A percentile compares a stretch with the other conserved stretches of the same genome.
Evolutionary conservation across 768 basidiomycete genomes (phyloP).

Genomic region (Pleurotus tuoliensis): DNA sequence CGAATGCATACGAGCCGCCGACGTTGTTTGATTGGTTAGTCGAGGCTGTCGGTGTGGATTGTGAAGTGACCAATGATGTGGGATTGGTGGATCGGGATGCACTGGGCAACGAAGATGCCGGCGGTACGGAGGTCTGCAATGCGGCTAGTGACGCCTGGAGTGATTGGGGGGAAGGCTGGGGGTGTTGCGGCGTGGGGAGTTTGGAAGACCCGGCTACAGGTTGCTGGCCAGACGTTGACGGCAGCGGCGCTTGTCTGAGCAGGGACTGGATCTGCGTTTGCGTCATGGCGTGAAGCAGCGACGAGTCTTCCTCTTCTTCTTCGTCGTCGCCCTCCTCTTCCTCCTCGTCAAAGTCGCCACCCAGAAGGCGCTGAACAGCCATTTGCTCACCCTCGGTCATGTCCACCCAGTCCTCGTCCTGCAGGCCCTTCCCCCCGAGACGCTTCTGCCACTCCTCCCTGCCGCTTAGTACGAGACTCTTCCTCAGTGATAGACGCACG

Average conservation of each 20-base stretch:
- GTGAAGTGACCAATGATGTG: conserved; percentile 13
- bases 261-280: not conserved
- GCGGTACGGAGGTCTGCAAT: conserved; percentile 8
- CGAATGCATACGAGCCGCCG: conserved; percentile 33
- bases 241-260: conserved; percentile 2
- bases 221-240: conserved; percentile 11
- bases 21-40: conserved; percentile 10
- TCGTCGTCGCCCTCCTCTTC: conserved; percentile 20
- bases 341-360: conserved; percentile 30
- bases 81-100: conserved; percentile 30
- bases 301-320: not conserved
- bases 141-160: not conserved
- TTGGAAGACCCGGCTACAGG: not conserved
- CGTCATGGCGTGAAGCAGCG: no score
- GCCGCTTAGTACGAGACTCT: conserved; percentile 27
- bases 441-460: conserved; percentile 39
- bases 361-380: conserved; percentile 32
- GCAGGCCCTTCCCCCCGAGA: conserved; percentile 28
- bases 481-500: conserved; percentile 24
- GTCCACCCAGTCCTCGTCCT: conserved; percentile 40
- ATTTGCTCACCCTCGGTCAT: conserved; percentile 34
- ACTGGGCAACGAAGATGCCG: conserved; percentile 27
- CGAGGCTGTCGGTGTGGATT: conserved; percentile 5
- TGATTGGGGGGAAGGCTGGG: not conserved
- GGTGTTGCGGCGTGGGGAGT: no score